A percentile compares a stretch with the other conserved stretches of the same genome.
phyloP scores from a whole-genome alignment of 139 green algal genomes.

The Tetraselmis chui region DNA sequence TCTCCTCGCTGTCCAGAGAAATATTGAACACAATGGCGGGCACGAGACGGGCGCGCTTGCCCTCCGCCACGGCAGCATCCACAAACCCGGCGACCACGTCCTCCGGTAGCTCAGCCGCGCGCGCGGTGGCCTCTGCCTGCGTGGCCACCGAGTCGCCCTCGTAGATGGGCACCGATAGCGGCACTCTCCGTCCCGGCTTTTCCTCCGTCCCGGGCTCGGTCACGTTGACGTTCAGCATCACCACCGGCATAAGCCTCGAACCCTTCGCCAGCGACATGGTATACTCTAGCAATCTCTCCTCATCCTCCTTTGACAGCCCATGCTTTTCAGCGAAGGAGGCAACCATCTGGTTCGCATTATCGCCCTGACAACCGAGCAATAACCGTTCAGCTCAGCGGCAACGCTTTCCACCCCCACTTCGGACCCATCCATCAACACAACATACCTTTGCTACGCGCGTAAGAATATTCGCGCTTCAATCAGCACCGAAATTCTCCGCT shows the following conservation, averaged over 20 bases:
- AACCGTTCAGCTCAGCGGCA: too few relatives aligned
- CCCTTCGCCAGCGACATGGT: background rate
- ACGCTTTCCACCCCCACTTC: too few relatives aligned
- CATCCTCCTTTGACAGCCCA: background rate
- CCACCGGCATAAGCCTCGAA: background rate
- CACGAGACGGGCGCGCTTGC: background rate
- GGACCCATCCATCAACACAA: too few relatives aligned
- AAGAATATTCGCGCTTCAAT: too few relatives aligned
- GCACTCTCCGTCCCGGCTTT: background rate
- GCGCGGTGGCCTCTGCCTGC: background rate
- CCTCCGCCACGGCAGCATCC: background rate
- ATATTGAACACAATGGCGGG: background rate
- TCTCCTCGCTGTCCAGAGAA: background rate
- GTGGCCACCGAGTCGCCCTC: background rate
- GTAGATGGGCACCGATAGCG: background rate
- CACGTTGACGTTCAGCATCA: background rate
- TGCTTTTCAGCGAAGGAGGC: background rate
- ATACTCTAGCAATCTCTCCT: background rate
- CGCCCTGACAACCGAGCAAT: too few relatives aligned
- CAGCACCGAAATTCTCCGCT: too few relatives aligned
- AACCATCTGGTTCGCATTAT: background rate
- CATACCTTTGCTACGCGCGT: too few relatives aligned
- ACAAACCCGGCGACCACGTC: background rate
- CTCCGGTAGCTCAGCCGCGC: background rate
- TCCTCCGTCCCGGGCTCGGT: background rate